These are phyloP conservation scores for Colletotrichum camelliae DNA, from an alignment of 2,329 filamentous ascomycete species.

Conservation along the genomic window DNA sequence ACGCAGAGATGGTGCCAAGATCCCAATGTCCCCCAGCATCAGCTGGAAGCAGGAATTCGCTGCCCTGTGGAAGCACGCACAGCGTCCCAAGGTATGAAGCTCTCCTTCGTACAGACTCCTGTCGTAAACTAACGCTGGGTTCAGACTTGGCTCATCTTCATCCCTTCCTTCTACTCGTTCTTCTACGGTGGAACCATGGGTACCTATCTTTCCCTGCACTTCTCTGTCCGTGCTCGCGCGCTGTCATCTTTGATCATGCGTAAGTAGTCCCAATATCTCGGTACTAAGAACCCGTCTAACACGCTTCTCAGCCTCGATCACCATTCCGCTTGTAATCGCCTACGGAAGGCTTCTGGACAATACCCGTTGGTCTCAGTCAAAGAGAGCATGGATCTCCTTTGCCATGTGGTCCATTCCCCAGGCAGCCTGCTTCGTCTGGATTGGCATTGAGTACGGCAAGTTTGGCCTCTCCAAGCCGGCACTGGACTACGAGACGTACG, in stretches of 20 bases:
- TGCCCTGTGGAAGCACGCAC: slow-evolving; percentile 25
- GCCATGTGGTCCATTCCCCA: not conserved
- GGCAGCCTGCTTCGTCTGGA: slow-evolving; percentile 8
- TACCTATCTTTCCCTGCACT: slow-evolving; percentile 28
- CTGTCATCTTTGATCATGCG: slow-evolving; percentile 25
- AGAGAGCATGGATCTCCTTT: slow-evolving; percentile 3
- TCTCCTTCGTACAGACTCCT: not conserved
- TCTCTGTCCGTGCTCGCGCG: slow-evolving; percentile 29
- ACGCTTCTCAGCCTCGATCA: not conserved
- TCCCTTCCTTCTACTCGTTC: slow-evolving; percentile 35
- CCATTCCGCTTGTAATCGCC: not conserved
- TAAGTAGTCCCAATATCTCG: not conserved
- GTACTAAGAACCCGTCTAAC: not conserved
- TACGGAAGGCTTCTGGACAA: not conserved
- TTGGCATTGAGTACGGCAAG: slow-evolving; percentile 12
- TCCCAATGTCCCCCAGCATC: slow-evolving; percentile 25
- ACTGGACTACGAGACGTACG: not conserved
- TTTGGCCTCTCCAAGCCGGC: not conserved
- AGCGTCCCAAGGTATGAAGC: slow-evolving; percentile 22
- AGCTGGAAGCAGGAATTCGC: slow-evolving; percentile 27
- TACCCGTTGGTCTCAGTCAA: not conserved
- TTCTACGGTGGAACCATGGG: slow-evolving; percentile 39
- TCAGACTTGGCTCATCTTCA: slow-evolving; percentile 29
- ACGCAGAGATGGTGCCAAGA: slow-evolving; percentile 29
- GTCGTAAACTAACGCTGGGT: not conserved